These are phyloP conservation scores for Lomentospora prolificans DNA, from an alignment of 2,329 filamentous ascomycete species.

Conservation along the genomic window DNA sequence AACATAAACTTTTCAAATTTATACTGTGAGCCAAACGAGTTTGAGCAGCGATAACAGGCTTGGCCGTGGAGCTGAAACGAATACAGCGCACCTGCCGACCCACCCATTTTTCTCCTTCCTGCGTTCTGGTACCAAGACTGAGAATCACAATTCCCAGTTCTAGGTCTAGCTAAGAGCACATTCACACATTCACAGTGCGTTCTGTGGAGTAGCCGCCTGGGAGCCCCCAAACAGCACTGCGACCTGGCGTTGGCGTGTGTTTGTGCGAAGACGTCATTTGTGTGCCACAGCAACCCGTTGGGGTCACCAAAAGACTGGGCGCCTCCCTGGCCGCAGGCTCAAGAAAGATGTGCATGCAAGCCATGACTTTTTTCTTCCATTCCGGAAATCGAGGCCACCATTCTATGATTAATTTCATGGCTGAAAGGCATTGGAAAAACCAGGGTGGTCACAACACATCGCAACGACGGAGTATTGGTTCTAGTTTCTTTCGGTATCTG, in stretches of 20 bases:
- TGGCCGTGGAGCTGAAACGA: neutral
- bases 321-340: no score
- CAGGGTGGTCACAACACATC: no score
- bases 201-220: no score
- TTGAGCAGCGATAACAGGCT: neutral
- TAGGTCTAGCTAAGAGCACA: neutral
- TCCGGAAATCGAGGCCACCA: neutral
- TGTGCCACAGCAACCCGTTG: neutral
- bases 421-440: neutral
- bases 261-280: conserved; percentile 1
- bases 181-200: no score
- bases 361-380: neutral
- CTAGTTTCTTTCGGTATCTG: no score
- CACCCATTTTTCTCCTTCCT: neutral
- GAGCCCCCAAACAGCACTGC: no score
- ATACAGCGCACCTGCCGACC: neutral
- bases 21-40: neutral
- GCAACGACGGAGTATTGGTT: no score
- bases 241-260: no score
- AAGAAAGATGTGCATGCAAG: neutral
- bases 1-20: neutral
- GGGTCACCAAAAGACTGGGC: no score
- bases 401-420: neutral
- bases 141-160: neutral
- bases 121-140: neutral